These are phyloP conservation scores for Schwanniomyces polymorphus DNA, from an alignment of 805 yeast species.

Conservation along the genomic window DNA sequence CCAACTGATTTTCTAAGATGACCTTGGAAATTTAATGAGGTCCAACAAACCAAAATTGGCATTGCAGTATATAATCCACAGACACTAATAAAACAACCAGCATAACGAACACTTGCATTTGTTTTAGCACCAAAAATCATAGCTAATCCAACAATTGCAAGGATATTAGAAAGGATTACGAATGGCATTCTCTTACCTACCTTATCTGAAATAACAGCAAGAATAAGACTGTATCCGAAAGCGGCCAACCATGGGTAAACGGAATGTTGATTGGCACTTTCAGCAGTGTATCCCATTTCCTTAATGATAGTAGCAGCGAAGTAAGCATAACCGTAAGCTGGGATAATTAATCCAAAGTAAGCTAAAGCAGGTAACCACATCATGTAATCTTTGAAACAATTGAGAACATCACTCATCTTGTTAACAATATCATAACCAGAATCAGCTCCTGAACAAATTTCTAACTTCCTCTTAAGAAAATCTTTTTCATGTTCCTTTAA, in stretches of 20 bases:
- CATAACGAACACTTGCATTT: slow-evolving; percentile 49
- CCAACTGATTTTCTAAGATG: slow-evolving; percentile 61
- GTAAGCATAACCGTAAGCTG: slow-evolving; percentile 76
- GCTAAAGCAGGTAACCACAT: slow-evolving; percentile 57
- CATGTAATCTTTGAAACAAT: slow-evolving; percentile 59
- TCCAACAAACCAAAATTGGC: slow-evolving; percentile 74
- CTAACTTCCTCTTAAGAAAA: slow-evolving; percentile 60
- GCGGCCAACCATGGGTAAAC: slow-evolving; percentile 86
- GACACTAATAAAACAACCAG: slow-evolving; percentile 61
- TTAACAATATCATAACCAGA: slow-evolving; percentile 52
- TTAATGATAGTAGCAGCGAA: slow-evolving; percentile 69
- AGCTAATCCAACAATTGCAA: slow-evolving; percentile 54
- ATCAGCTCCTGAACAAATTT: slow-evolving; percentile 39
- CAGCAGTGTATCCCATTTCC: slow-evolving; percentile 64
- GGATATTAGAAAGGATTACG: slow-evolving; percentile 25
- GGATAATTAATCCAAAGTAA: slow-evolving; percentile 66
- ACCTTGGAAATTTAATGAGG: slow-evolving; percentile 60
- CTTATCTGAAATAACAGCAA: slow-evolving; percentile 66
- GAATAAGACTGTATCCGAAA: slow-evolving; percentile 60
- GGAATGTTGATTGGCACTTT: slow-evolving; percentile 74
- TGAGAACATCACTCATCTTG: slow-evolving; percentile 43
- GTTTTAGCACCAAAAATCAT: slow-evolving; percentile 49
- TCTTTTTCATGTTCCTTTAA: slow-evolving; percentile 49
- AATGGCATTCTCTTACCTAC: slow-evolving; percentile 46
- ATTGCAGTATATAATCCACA: slow-evolving; percentile 61